These are phyloP conservation scores for Agarophyton chilense DNA, from an alignment of 23 red algal species.

Conservation along the genomic window DNA sequence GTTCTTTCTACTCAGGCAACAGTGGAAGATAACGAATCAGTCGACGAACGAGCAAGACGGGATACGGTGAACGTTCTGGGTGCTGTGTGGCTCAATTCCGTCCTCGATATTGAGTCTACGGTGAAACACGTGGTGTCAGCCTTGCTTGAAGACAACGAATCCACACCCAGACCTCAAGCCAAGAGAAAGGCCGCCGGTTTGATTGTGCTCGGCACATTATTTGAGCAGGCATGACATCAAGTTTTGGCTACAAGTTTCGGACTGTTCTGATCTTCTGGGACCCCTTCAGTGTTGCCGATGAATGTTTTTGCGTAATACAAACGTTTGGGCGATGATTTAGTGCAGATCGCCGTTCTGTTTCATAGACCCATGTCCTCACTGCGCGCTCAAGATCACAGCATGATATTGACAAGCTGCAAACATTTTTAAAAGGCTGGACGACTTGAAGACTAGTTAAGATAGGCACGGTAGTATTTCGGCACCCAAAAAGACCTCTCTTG, in stretches of 20 bases:
- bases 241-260: neutral
- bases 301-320: too few species aligned
- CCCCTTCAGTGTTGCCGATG: neutral
- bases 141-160: slow-evolving; percentile 1
- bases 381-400: neutral
- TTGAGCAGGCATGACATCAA: slow-evolving; percentile 41
- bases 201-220: slow-evolving; percentile 49
- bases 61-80: slow-evolving; percentile 51
- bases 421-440: too few species aligned
- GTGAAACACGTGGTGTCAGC: slow-evolving; percentile 44
- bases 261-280: neutral
- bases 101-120: slow-evolving; percentile 67
- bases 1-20: slow-evolving; percentile 18
- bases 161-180: neutral
- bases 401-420: neutral
- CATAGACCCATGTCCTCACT: neutral
- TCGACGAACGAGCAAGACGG: slow-evolving; percentile 46
- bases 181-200: slow-evolving; percentile 53
- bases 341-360: neutral
- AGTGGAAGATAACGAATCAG: slow-evolving; percentile 45
- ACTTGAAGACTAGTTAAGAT: too few species aligned
- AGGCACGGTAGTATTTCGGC: too few species aligned
- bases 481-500: too few species aligned
- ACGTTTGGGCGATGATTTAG: neutral
- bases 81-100: slow-evolving; percentile 63